Base-by-base conservation (phyloP, 192 early-diverging fungal species). In the Gryganskiella cystojenkinii region DNA sequence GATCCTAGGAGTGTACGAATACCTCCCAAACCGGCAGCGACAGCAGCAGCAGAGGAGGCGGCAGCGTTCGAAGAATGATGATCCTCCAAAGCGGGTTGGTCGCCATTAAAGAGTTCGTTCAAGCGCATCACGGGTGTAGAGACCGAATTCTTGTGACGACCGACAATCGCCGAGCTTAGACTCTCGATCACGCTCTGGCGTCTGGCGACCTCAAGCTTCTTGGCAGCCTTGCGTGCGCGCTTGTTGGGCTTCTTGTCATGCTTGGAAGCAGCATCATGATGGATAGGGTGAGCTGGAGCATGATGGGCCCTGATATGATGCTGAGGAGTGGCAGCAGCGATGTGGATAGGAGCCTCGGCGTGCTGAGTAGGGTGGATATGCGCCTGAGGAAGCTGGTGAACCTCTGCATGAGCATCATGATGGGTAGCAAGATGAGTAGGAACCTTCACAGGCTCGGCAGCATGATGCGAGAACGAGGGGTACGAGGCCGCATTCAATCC, bases 81-180 rank as follows among this genome's bases (percentile, higher is more conserved):
- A 17, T 22, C 11, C 25, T 45, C 33, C 40, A 40, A 35, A 56
- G 40, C 27, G 44, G n/a, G 2, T 27, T 7, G 5, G 19, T 42
- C 10, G 25, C 27, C n/a, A 52, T 24, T 33, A n/a, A 69, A 78
- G 19, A 78, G 11, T 40, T 69, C 54, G 61, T 78, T 64, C 31
- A 69, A 20, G 1, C 37, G 46, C 61, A 78, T 51, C 14, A 49
- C 55, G 20, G 74, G 74, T 0, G 74, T 43, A 0, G 65, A 69
- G 11, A 68, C 66, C 0, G 61, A 46, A 44, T 78, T 59, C 43
- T 78, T 69, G 28, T 33, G 63, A 33, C 74, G 65, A 35, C 67
- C 74, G 10, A 69, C 54, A 4, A 69, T n/a, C 11, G 45, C 49
- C n/a, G 45, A n/a, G 30, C 60, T 64, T n/a, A 64, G 68, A 10